phyloP scores from a whole-genome alignment of 306 rosid genomes.

The Luffa aegyptiaca region DNA sequence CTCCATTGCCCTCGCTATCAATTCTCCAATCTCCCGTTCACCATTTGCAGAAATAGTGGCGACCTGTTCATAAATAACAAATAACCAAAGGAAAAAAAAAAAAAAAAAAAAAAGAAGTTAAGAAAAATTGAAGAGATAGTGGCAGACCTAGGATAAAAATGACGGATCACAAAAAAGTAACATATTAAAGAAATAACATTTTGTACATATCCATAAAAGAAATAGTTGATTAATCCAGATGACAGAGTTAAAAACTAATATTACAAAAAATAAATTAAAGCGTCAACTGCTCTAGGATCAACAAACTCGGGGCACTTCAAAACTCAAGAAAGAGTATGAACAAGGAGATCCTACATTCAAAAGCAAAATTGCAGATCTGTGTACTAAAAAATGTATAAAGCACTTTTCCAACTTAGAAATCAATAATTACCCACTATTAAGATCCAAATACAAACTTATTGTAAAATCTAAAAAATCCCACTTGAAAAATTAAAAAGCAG shows the following conservation, averaged over 20 bases:
- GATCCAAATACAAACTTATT: background rate
- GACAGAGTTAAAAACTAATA: background rate
- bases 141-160: background rate
- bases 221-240: background rate
- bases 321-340: background rate
- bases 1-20: conserved; percentile 95
- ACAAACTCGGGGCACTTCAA: background rate
- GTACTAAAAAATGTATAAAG: background rate
- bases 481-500: background rate
- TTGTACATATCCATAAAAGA: background rate
- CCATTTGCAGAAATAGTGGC: conserved; percentile 96
- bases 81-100: background rate
- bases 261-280: background rate
- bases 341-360: background rate
- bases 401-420: background rate
- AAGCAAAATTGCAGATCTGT: background rate
- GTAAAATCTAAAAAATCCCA: background rate
- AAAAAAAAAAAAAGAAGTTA: background rate
- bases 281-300: background rate
- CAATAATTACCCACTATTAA: background rate
- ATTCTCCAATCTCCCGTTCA: conserved; percentile 79
- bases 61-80: conserved; percentile 37
- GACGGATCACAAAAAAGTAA: background rate
- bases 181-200: background rate
- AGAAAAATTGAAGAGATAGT: background rate